phyloP scores from a whole-genome alignment of 495 filamentous ascomycete genomes.

The Xylaria sp. region DNA sequence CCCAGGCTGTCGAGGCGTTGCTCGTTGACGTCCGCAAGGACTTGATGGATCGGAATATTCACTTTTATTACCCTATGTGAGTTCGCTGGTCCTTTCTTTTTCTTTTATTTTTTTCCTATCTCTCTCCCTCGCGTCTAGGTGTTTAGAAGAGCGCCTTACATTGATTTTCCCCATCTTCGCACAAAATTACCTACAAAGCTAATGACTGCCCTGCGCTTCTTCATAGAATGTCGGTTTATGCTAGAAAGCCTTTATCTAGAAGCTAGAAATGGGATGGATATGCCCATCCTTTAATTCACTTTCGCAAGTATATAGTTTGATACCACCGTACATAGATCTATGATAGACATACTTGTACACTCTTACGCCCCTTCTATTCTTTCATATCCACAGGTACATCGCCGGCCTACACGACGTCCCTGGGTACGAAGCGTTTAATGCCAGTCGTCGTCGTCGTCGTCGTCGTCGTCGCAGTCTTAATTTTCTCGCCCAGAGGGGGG shows the following conservation, averaged over 20 bases:
- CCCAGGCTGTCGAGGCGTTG: constrained; percentile 58
- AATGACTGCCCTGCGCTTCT: neutral
- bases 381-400: no score
- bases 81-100: constrained; percentile 26
- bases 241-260: constrained; percentile 19
- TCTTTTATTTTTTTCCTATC: no score
- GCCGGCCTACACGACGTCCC: neutral
- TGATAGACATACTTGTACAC: neutral
- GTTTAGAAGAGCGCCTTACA: no score
- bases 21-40: constrained; percentile 61
- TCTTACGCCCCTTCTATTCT: neutral
- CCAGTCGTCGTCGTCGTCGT: neutral
- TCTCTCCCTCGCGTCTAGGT: neutral
- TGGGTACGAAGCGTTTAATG: neutral
- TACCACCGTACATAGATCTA: neutral
- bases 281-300: neutral
- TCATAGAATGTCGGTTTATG: constrained; percentile 28
- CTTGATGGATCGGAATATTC: constrained; percentile 56
- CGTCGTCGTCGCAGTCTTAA: neutral
- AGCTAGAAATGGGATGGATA: neutral
- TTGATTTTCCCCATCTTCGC: neutral
- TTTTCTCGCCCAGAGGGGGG: neutral
- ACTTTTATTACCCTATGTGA: constrained; percentile 56
- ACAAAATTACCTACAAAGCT: neutral
- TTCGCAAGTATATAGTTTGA: constrained; percentile 8